Percentiles rank a stretch among this genome's conserved stretches.
Evolutionary conservation across 225 moss, liverwort and hornwort species (phyloP).

Genomic region (Anthoceros angustus): DNA sequence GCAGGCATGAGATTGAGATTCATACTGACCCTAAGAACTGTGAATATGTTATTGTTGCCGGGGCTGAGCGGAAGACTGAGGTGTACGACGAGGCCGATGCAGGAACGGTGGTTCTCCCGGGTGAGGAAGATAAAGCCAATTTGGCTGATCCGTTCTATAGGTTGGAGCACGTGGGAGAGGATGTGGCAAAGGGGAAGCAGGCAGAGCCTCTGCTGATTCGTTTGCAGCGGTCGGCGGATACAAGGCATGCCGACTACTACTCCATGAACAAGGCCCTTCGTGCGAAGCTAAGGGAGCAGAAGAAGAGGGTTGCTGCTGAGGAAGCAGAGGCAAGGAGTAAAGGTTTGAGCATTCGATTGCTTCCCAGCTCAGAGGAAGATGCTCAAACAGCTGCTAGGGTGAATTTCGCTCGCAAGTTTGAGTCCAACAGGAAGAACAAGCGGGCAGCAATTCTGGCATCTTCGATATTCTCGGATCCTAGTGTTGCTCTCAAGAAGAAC

Average conservation of each 20-base stretch:
- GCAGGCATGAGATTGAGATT: conserved; percentile 90
- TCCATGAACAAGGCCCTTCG: conserved; percentile 85
- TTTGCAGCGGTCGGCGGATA: conserved; percentile 72
- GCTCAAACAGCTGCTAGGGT: conserved; percentile 47
- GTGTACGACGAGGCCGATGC: conserved; percentile 91
- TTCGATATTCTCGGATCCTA: conserved; percentile 60
- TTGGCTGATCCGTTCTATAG: conserved; percentile 81
- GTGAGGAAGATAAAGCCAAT: conserved; percentile 70
- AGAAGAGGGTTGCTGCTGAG: conserved; percentile 74
- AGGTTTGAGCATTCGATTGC: conserved; percentile 68
- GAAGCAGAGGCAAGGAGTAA: conserved; percentile 54
- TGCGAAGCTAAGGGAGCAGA: conserved; percentile 87
- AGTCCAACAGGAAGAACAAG: conserved; percentile 49
- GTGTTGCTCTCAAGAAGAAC: background rate
- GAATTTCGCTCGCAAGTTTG: conserved; percentile 56
- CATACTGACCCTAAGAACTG: conserved; percentile 96
- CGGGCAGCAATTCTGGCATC: conserved; percentile 72
- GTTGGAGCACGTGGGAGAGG: conserved; percentile 86
- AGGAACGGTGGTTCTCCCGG: conserved; percentile 67
- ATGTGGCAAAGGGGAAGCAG: conserved; percentile 77
- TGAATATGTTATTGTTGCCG: conserved; percentile 73
- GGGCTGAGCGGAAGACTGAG: conserved; percentile 86
- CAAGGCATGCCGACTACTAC: conserved; percentile 77
- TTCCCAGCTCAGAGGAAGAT: conserved; percentile 55
- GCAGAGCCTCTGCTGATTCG: conserved; percentile 65